Conservation (phyloP, 257 asterid species). For the Solanum pinnatisectum region DNA sequence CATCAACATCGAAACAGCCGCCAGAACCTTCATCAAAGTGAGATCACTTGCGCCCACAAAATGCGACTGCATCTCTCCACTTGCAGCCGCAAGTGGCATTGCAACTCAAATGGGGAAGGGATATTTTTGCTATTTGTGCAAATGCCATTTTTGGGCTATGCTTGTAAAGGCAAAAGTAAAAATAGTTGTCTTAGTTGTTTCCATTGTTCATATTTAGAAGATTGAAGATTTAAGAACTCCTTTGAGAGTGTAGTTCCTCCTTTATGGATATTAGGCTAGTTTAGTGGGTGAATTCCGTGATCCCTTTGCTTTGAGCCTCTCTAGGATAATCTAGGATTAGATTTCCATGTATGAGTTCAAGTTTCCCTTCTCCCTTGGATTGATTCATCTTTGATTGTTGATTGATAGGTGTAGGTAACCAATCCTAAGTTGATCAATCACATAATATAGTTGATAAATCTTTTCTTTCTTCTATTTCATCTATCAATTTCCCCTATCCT, state of each 20-base stretch:
- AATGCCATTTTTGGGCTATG: background rate
- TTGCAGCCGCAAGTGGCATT: background rate
- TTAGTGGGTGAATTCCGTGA: background rate
- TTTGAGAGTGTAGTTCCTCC: background rate
- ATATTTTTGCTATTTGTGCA: background rate
- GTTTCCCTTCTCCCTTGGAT: background rate
- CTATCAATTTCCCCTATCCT: background rate
- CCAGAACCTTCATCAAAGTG: background rate
- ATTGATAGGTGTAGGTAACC: background rate
- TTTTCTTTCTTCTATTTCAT: background rate
- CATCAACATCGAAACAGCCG: background rate
- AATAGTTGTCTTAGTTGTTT: background rate
- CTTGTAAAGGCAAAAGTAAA: background rate
- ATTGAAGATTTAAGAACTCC: background rate
- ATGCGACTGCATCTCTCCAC: background rate
- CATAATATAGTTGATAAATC: background rate
- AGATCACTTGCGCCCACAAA: background rate
- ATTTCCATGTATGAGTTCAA: background rate
- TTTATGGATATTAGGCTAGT: background rate
- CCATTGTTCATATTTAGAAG: background rate
- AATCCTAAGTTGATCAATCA: background rate
- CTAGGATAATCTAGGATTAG: background rate
- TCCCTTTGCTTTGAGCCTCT: background rate
- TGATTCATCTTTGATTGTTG: background rate
- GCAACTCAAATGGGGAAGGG: background rate